phyloP scores from a whole-genome alignment of 2,329 filamentous ascomycete genomes.

The Alternaria atra region DNA sequence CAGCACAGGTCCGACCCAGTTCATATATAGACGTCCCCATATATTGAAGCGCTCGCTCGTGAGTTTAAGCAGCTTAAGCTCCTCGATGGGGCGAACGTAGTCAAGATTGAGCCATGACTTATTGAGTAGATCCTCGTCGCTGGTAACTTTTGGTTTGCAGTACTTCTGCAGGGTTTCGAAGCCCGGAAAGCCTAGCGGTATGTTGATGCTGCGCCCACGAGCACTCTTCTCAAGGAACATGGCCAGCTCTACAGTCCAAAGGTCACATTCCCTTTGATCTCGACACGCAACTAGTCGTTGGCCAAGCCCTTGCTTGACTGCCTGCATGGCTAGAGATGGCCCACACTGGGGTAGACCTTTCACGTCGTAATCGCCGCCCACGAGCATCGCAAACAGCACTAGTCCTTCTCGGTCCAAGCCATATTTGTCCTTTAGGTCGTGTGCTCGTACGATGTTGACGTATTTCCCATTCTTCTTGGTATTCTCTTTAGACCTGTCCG shows the following conservation, averaged over 20 bases:
- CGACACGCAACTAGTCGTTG: constrained; percentile 34
- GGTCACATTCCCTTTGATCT: constrained; percentile 27
- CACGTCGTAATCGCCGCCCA: constrained; percentile 55
- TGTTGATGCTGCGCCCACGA: constrained; percentile 5
- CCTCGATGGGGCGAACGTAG: constrained; percentile 43
- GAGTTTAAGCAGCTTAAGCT: constrained; percentile 45
- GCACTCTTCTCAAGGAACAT: constrained; percentile 12
- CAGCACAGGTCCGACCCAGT: constrained; percentile 51
- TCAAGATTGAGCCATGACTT: constrained; percentile 40
- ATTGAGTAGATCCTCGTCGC: constrained; percentile 38
- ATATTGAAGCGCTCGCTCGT: constrained; percentile 52
- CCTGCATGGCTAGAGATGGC: constrained; percentile 35
- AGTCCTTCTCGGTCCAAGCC: constrained; percentile 49
- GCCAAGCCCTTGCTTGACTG: constrained; percentile 44
- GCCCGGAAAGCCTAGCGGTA: constrained; percentile 33
- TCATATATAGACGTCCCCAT: constrained; percentile 49
- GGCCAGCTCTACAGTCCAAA: constrained; percentile 41
- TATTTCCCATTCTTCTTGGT: constrained; percentile 43
- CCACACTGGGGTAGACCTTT: constrained; percentile 52
- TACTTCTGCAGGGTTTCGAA: constrained; percentile 49
- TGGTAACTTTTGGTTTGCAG: constrained; percentile 47
- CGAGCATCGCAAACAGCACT: constrained; percentile 53
- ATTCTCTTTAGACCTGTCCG: constrained; percentile 37
- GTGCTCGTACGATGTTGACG: constrained; percentile 45
- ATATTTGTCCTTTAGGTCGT: constrained; percentile 36